Conservation (phyloP, 805 yeast species). For the Dipodascus albidus region DNA sequence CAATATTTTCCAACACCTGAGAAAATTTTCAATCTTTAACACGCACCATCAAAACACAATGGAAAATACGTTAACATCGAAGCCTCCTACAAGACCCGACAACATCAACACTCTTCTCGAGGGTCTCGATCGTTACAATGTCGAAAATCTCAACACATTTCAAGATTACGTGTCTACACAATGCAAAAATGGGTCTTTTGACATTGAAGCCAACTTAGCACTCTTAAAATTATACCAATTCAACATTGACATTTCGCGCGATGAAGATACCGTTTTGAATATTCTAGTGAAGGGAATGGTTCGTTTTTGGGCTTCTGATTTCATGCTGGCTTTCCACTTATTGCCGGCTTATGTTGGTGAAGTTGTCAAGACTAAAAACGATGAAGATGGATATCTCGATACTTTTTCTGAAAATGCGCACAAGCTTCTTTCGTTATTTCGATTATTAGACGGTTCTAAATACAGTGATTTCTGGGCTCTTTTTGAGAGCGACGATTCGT, state of each 20-base stretch:
- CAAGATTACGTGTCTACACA: slow-evolving; percentile 35
- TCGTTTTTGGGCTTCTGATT: slow-evolving; percentile 32
- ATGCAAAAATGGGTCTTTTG: slow-evolving; percentile 25
- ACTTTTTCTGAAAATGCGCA: slow-evolving; percentile 18
- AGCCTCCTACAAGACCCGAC: slow-evolving; percentile 31
- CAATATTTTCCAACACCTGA: background rate
- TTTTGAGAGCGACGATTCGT: slow-evolving; percentile 20
- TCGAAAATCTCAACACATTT: slow-evolving; percentile 31
- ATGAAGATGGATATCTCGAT: slow-evolving; percentile 9
- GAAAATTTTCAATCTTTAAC: background rate
- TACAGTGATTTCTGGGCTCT: slow-evolving; percentile 25
- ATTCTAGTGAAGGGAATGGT: slow-evolving; percentile 32
- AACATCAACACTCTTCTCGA: slow-evolving; percentile 30
- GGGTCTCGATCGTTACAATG: slow-evolving; percentile 35
- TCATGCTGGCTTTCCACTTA: slow-evolving; percentile 33
- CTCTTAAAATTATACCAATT: slow-evolving; percentile 33
- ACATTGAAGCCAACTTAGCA: slow-evolving; percentile 35
- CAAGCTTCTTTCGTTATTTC: slow-evolving; percentile 21
- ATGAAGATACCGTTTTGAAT: slow-evolving; percentile 30
- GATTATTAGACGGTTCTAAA: slow-evolving; percentile 20
- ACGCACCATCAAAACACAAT: slow-evolving; percentile 5
- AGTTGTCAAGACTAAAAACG: slow-evolving; percentile 8
- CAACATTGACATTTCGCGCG: slow-evolving; percentile 24
- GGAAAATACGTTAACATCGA: slow-evolving; percentile 27
- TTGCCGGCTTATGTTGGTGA: slow-evolving; percentile 30